Evolutionary conservation across 106 monocot genomes (phyloP).

Genomic region (Posidonia australis): DNA sequence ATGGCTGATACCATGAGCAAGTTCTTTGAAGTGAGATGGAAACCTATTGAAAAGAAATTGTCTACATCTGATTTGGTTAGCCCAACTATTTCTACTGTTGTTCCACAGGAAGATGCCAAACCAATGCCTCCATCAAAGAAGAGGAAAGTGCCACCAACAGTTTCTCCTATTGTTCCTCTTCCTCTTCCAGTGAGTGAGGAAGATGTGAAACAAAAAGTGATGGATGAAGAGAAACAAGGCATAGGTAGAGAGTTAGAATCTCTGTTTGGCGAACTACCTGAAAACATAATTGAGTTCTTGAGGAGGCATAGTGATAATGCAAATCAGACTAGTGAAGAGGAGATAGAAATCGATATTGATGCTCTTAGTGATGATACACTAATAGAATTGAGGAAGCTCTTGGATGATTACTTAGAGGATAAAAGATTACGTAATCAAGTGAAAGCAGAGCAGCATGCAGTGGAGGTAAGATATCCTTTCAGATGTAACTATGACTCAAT

Average conservation of each 20-base stretch:
- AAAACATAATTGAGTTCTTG: slow-evolving; percentile 55
- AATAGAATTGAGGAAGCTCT: slow-evolving; percentile 52
- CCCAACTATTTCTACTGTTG: too few relatives aligned
- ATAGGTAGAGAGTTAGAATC: slow-evolving; percentile 39
- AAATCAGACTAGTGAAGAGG: slow-evolving; percentile 40
- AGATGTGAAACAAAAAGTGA: slow-evolving; percentile 31
- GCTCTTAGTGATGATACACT: slow-evolving; percentile 46
- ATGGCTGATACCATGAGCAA: slow-evolving; percentile 70
- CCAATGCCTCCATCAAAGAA: slow-evolving; percentile 35
- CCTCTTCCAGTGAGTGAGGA: not conserved
- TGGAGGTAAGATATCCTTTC: slow-evolving; percentile 32
- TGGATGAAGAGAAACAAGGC: slow-evolving; percentile 45
- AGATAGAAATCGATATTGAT: slow-evolving; percentile 81
- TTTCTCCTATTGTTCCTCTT: not conserved
- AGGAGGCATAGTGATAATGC: slow-evolving; percentile 28
- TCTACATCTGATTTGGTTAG: slow-evolving; percentile 18
- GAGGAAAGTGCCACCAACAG: slow-evolving; percentile 33
- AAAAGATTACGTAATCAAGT: slow-evolving; percentile 15
- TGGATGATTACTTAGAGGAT: slow-evolving; percentile 39
- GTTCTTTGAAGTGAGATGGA: slow-evolving; percentile 85
- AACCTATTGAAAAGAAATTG: slow-evolving; percentile 58
- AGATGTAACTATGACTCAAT: not conserved
- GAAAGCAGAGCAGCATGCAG: slow-evolving; percentile 41
- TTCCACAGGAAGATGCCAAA: slow-evolving; percentile 21
- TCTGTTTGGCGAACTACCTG: slow-evolving; percentile 37